phyloP scores from a whole-genome alignment of 805 yeast genomes.

The Diddensiella caesifluorescens region DNA sequence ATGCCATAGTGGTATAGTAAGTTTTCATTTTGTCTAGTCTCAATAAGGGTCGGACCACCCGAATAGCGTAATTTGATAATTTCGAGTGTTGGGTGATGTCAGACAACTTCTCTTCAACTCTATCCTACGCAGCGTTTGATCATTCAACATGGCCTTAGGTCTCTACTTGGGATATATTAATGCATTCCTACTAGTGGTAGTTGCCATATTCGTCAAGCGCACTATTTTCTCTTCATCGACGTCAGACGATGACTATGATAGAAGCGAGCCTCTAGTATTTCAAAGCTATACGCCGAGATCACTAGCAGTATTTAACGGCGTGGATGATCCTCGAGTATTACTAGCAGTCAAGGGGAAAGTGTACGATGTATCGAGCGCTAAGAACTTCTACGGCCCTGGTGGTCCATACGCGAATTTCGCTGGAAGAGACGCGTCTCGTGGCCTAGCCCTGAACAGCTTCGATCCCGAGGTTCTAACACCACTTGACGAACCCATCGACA shows the following conservation, averaged over 20 bases:
- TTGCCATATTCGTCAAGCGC: slow-evolving; percentile 22
- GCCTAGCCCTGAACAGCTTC: slow-evolving; percentile 83
- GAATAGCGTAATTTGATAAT: no score
- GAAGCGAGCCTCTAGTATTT: slow-evolving; percentile 29
- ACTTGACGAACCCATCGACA: slow-evolving; percentile 74
- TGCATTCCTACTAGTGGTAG: not conserved
- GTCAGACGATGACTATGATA: slow-evolving; percentile 1
- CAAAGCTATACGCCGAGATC: slow-evolving; percentile 66
- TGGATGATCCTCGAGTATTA: slow-evolving; percentile 70
- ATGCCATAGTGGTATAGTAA: no score
- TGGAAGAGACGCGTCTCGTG: slow-evolving; percentile 92
- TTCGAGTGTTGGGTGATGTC: no score
- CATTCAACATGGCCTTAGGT: no score
- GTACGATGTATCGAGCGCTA: slow-evolving; percentile 74
- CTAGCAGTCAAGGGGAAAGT: slow-evolving; percentile 83
- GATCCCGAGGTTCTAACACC: slow-evolving; percentile 61
- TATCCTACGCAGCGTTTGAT: no score
- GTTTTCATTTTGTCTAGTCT: no score
- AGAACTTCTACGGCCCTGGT: slow-evolving; percentile 89
- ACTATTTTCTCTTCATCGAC: slow-evolving; percentile 18
- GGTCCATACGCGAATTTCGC: slow-evolving; percentile 95
- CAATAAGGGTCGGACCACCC: no score
- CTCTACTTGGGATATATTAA: no score
- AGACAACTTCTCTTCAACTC: no score
- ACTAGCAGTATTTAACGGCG: slow-evolving; percentile 73